Evolutionary conservation across 208 protist species (phyloP), one percentile per base, ranked within the genome.

Genomic region (Trypanosoma grayi): DNA sequence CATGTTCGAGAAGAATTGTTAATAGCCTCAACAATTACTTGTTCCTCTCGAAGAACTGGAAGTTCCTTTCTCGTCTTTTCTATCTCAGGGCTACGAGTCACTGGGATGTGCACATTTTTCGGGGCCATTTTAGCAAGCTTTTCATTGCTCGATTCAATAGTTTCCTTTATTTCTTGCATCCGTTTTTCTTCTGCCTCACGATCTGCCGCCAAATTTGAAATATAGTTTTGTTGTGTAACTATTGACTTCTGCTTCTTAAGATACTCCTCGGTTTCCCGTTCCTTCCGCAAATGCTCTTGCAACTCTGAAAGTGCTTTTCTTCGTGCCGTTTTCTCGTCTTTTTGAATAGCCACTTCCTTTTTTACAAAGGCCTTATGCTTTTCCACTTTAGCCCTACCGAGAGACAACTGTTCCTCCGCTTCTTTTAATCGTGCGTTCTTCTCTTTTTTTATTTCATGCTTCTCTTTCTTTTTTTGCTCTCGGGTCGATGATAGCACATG

Each of bases 1-100:
- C 85, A 93, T 7, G 85, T 84, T 34, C 87, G 68, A 27, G 70
- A 72, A 13, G 81, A 59, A 24, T 64, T 75, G 50, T 86, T 87
- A 44, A 97, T 94, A 16, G 88, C 86, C 66, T 97, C 88, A 61
- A 97, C 76, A 65, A 97, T 97, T 22, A 77, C 63, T 61, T 97
- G 92, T 72, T 97, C 88, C 61, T 95, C 86, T 16, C 85, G 74
- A 2, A 97, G 73, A 27, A 95, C 87, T 9, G 92, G 92, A 24
- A 97, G 74, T 13, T 81, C 78, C 24, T 69, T 80, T 14, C 92
- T 75, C 40, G 81, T 73, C 34, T 73, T 53, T 18, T 77, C 61
- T 24, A 97, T 83, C 31, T 80, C 79, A 4, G 43, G 65, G 0
- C 67, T 86, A 25, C 92, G 79, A 24, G 76, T 36, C 13, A 95